Evolutionary conservation across 805 yeast genomes (phyloP), one percentile per base, ranked within the genome.

Genomic region (Saccharomycopsis schoenii): DNA sequence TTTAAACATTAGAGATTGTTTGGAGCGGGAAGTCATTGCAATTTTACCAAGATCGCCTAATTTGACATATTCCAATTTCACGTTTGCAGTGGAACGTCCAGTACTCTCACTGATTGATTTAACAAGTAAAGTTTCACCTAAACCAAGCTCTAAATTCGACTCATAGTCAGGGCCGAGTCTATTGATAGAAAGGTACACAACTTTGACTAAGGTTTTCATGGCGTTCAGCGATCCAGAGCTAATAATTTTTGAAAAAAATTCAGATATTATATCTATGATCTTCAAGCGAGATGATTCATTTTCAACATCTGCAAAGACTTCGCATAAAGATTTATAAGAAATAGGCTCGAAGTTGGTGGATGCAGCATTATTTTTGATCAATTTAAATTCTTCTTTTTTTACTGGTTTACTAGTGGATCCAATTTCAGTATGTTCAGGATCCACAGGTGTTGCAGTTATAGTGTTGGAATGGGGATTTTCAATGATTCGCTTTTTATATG

Each of bases 101-200:
- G 96, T 92, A 57, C 96, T 83, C 68, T 89, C 96, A 41, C 91
- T 84, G 50, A 94, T 83, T 0, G 98, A 94, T 68, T 92, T 94
- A 68, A 92, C 83, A 34, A 94, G 75, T 11, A 94, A 70, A 1
- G 96, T 84, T 71, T 94, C 99, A 17, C 99, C 99, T 1, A 94
- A 78, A 0, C 99, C 99, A 29, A 94, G 76, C 69, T 94, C 99
- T 61, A 93, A 75, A 37, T 96, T 97, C 21, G 52, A 47, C 69
- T 90, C 97, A 69, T 94, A 94, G 71, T 94, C 99, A 0, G 99
- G 99, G 0, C 97, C 97, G 10, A 92, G 74, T 63, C 93, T 77
- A 70, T 93, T 93, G 70, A 93, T 91, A 73, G 88, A 88, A 17
- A 94, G 78, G 67, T 93, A 94, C 0, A 92, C 87, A 1, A 89